Percentiles rank a stretch among this genome's conserved stretches.
phyloP scores from a whole-genome alignment of 805 yeast genomes.

The Candida lessepsii region DNA sequence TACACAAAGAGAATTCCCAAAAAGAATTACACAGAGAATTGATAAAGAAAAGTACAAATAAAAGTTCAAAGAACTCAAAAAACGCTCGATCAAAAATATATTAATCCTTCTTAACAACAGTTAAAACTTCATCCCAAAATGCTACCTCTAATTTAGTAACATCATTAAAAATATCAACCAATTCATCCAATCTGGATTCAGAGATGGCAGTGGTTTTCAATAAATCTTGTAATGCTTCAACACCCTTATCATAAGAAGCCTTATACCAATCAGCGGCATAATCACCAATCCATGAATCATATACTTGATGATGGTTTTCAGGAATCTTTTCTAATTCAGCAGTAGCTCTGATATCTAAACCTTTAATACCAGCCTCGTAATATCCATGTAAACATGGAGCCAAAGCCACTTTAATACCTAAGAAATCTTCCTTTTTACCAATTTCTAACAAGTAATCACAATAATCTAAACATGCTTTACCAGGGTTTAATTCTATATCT shows the following conservation, averaged over 20 bases:
- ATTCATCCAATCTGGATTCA: constrained; percentile 45
- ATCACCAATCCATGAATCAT: constrained; percentile 58
- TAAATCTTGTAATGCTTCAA: constrained; percentile 44
- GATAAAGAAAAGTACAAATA: no score
- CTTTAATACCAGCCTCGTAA: constrained; percentile 51
- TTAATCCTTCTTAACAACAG: neutral
- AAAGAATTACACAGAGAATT: no score
- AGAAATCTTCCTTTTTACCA: constrained; percentile 54
- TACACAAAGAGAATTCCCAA: no score
- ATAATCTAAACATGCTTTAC: constrained; percentile 58
- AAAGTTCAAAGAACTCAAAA: no score
- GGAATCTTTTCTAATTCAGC: constrained; percentile 7
- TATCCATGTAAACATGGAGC: constrained; percentile 80
- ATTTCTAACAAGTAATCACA: constrained; percentile 57
- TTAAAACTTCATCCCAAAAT: constrained; percentile 61
- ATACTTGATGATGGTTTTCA: constrained; percentile 28
- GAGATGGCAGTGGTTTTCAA: constrained; percentile 34
- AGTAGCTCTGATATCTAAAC: constrained; percentile 12
- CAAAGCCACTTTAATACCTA: constrained; percentile 64
- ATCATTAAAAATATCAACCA: constrained; percentile 57
- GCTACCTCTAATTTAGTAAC: constrained; percentile 60
- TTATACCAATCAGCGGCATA: constrained; percentile 59
- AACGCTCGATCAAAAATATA: neutral
- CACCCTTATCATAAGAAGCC: constrained; percentile 53
- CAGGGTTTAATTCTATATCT: constrained; percentile 47